Base-by-base conservation (phyloP, 148 eudicot genomes). In the Pouteria glomerata region DNA sequence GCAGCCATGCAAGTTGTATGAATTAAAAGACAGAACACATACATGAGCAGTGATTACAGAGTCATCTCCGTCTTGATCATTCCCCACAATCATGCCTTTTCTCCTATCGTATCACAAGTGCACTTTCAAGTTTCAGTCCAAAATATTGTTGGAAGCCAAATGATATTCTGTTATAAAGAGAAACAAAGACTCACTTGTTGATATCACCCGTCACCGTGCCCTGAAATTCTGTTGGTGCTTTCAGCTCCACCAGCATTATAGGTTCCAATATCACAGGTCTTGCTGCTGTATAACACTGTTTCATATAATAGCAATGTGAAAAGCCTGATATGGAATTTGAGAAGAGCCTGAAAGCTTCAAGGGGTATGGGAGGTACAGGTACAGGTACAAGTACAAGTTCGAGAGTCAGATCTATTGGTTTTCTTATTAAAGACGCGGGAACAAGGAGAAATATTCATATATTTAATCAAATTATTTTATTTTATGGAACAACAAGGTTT, bases 31-130 rank as follows among this genome's bases (percentile, higher is more conserved):
- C n/a, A n/a, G n/a, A n/a, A 42, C 58, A 69, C 96, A 69, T 88
- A 95, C 97, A 85, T 88, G 87, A 42, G 99, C 97, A 45, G 81
- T 83, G 37, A 95, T 82, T 24, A 89, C 73, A 51, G 94, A 89
- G 75, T 95, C 99, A 75, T 92, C 97, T 57, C 90, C 97, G 24
- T 95, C 99, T 82, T 95, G 99, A 78, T 95, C 97, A 71, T 92
- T 91, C 31, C 90, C 97, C 47, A 95, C 81, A 66, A 95, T 95
- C 73, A 95, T 21, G 42, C 99, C 99, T 83, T 95, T 95, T 79
- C 99, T 89, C 97, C 99, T 89, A 63, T 74, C 37, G 69, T 33
- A 64, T 48, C 26, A 70, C 42, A 18, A 29, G 52, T 37, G 0
- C 10, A 39, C 4, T 39, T 4, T 7, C 29, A 33, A n/a, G 57